phyloP scores from a whole-genome alignment of 2,329 filamentous ascomycete species.

The Colletotrichum chrysophilum region DNA sequence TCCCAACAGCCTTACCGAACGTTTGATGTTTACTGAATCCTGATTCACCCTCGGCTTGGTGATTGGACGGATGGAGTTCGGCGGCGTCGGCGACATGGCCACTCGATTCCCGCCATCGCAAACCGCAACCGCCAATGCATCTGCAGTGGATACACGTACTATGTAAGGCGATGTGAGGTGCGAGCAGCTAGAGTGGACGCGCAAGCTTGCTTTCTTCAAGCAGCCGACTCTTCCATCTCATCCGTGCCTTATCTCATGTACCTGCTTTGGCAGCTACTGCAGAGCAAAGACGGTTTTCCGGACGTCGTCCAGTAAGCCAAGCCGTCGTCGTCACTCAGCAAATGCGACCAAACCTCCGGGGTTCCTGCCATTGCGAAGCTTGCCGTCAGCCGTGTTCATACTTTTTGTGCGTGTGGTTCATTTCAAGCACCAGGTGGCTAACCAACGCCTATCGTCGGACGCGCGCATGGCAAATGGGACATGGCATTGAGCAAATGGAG shows the following conservation, averaged over 20 bases:
- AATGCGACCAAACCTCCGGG: not conserved
- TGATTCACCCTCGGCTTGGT: not conserved
- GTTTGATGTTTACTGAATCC: not conserved
- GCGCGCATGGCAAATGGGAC: not conserved
- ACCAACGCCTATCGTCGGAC: not conserved
- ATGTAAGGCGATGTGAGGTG: not conserved
- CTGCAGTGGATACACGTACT: not conserved
- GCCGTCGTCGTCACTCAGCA: not conserved
- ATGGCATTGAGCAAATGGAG: not conserved
- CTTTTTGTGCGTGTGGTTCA: not conserved
- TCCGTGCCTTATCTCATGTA: not conserved
- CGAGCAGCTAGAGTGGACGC: not conserved
- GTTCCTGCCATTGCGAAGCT: not conserved
- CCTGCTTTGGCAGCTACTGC: not conserved
- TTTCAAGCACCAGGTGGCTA: not conserved
- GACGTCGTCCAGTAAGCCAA: not conserved
- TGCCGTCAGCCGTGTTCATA: not conserved
- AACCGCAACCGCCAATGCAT: not conserved
- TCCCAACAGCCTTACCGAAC: not conserved
- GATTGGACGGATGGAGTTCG: not conserved
- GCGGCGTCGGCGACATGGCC: not conserved
- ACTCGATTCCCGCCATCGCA: not conserved
- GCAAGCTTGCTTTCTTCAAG: conserved; percentile 4
- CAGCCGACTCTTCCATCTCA: not conserved
- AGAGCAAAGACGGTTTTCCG: not conserved